Evolutionary conservation across 2,329 filamentous ascomycete genomes (phyloP), one percentile per base, ranked within the genome.

Genomic region (Diaporthe capsici): DNA sequence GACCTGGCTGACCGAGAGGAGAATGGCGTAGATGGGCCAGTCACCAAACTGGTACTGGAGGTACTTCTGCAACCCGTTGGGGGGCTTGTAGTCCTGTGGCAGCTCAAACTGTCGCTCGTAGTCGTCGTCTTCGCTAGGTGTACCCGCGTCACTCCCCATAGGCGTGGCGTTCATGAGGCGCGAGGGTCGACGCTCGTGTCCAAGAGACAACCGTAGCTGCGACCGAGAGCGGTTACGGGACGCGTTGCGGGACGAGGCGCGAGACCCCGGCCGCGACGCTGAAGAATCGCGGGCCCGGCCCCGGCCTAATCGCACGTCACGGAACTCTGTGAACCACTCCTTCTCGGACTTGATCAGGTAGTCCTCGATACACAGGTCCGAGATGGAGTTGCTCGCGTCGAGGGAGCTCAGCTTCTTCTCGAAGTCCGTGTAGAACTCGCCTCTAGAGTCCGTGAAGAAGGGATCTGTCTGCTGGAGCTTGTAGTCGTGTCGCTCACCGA

Each of bases 401-500:
- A 93, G 84, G 3, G 82, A 81, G 34, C 90, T 87, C 1, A 93
- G 86, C 80, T 86, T 90, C 81, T 88, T 87, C 77, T 90, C 89
- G 77, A 92, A 93, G 2, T 84, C 86, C 75, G 86, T 85, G 77
- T 90, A 91, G 81, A 91, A 93, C 76, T 91, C 86, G 47, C 91
- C 91, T 37, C 87, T 90, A 61, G 88, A 88, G 81, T 93, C 92
- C 6, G 89, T 93, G 84, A 94, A 94, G 84, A 91, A 92, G 1
- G 91, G 92, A 78, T 92, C 91, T 0, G 93, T 90, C 76, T 92
- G 91, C 80, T 93, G 92, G 28, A 93, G 87, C 77, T 90, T 89
- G 80, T 89, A 91, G 80, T 92, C 88, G 70, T 89, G 89, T 80
- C 91, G 91, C 77, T 90, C 90, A 31, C 91, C 90, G 34, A 92